phyloP scores from a whole-genome alignment of 177 flowering plant genomes.

The Telopea speciosissima region DNA sequence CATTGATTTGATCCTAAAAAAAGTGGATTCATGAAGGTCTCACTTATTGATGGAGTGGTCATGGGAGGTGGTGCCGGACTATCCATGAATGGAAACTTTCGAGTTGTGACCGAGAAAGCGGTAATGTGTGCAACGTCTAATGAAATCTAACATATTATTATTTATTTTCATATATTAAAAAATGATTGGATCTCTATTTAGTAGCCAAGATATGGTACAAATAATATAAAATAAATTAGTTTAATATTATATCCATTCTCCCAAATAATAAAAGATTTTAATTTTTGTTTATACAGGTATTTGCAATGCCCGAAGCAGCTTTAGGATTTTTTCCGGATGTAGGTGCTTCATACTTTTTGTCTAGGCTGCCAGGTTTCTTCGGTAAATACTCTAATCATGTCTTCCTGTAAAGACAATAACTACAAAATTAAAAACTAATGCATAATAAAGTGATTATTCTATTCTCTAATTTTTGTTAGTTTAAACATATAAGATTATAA shows the following conservation, averaged over 20 bases:
- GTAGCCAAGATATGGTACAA: too few species aligned
- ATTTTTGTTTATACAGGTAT: slow-evolving; percentile 13
- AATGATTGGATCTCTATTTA: too few species aligned
- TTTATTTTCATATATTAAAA: too few species aligned
- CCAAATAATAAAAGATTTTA: too few species aligned
- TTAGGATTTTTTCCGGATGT: slow-evolving; percentile 33
- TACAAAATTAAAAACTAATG: too few species aligned
- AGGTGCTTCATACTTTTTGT: slow-evolving; percentile 35
- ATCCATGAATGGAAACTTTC: slow-evolving; percentile 25
- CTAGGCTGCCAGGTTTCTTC: slow-evolving; percentile 32
- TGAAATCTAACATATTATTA: too few species aligned
- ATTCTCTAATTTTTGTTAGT: too few species aligned
- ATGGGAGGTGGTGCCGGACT: slow-evolving; percentile 41
- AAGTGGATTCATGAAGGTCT: slow-evolving; percentile 17
- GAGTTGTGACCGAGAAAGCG: slow-evolving; percentile 29
- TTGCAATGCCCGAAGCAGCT: slow-evolving; percentile 33
- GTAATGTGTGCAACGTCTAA: slow-evolving; percentile 2
- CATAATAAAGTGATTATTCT: too few species aligned
- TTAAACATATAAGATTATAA: too few species aligned
- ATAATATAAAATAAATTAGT: too few species aligned
- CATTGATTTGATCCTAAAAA: neutral
- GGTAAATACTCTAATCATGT: slow-evolving; percentile 20
- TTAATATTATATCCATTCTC: too few species aligned
- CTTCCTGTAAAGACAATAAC: too few species aligned
- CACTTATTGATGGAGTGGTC: slow-evolving; percentile 28